These are phyloP conservation scores for Candida gorgasii DNA, from an alignment of 805 yeast genomes.

Conservation along the genomic window DNA sequence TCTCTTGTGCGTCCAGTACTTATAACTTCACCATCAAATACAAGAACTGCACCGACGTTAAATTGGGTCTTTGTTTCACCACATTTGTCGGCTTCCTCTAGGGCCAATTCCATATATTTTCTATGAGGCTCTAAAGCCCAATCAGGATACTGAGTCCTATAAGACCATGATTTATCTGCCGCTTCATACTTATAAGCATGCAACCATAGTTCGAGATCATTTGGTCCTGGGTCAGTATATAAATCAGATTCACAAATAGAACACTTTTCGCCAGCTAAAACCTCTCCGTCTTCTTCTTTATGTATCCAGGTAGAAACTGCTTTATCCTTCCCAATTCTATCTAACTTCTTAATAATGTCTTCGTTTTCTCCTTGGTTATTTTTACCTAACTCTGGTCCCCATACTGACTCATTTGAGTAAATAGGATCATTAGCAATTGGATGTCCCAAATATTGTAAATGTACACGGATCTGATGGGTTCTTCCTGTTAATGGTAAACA, in stretches of 20 bases:
- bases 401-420: conserved; percentile 72
- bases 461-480: conserved; percentile 94
- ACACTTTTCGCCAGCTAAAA: conserved; percentile 59
- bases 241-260: conserved; percentile 65
- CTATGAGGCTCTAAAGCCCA: conserved; percentile 73
- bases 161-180: conserved; percentile 61
- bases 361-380: conserved; percentile 52
- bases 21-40: conserved; percentile 57
- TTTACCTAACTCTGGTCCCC: conserved; percentile 79
- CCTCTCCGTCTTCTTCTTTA: conserved; percentile 65
- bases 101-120: conserved; percentile 71
- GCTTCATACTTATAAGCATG: conserved; percentile 86
- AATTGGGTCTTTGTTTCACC: conserved; percentile 83
- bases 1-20: conserved; percentile 89
- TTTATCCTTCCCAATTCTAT: conserved; percentile 67
- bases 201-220: conserved; percentile 84
- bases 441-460: conserved; percentile 69
- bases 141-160: conserved; percentile 71
- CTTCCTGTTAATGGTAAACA: conserved; percentile 91
- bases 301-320: conserved; percentile 70
- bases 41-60: conserved; percentile 91
- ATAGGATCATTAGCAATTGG: conserved; percentile 63
- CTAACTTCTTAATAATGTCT: conserved; percentile 50
- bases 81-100: conserved; percentile 77
- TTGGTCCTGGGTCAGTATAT: conserved; percentile 86